Percentiles rank a stretch among this genome's conserved stretches.
Conservation (phyloP, 2,329 filamentous ascomycete genomes). For the Talaromyces piceae region DNA sequence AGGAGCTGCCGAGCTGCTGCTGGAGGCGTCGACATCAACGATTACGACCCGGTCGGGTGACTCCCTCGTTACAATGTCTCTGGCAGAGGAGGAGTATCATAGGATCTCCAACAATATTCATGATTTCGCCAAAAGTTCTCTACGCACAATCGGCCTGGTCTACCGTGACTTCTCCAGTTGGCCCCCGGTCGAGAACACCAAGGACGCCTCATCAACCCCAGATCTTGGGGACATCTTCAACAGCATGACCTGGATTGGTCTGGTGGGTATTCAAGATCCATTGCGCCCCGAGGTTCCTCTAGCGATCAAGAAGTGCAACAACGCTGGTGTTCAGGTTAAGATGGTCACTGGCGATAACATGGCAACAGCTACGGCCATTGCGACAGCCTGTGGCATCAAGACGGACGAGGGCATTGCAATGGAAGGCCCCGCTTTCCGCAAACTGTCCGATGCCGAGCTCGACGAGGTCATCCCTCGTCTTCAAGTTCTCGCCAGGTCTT, state of each 20-base stretch:
- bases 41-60: slow-evolving; percentile 10
- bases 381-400: slow-evolving; percentile 64
- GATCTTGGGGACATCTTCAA: slow-evolving; percentile 62
- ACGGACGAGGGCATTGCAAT: slow-evolving; percentile 53
- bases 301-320: slow-evolving; percentile 60
- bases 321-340: slow-evolving; percentile 62
- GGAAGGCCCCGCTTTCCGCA: slow-evolving; percentile 62
- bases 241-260: slow-evolving; percentile 64
- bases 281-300: slow-evolving; percentile 60
- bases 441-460: slow-evolving; percentile 53
- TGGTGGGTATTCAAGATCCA: slow-evolving; percentile 70
- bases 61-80: not conserved
- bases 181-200: slow-evolving; percentile 53
- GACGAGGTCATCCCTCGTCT: slow-evolving; percentile 51
- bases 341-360: slow-evolving; percentile 69
- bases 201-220: slow-evolving; percentile 56
- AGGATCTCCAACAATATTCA: slow-evolving; percentile 30
- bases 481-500: slow-evolving; percentile 58
- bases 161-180: slow-evolving; percentile 65
- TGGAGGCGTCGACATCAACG: slow-evolving; percentile 27
- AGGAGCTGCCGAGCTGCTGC: slow-evolving; percentile 42
- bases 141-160: slow-evolving; percentile 67
- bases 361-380: slow-evolving; percentile 65
- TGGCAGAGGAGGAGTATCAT: slow-evolving; percentile 22
- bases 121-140: slow-evolving; percentile 46